A percentile compares a stretch with the other conserved stretches of the same genome.
phyloP scores from a whole-genome alignment of 345 rosid genomes.

The Gossypium thurberi region DNA sequence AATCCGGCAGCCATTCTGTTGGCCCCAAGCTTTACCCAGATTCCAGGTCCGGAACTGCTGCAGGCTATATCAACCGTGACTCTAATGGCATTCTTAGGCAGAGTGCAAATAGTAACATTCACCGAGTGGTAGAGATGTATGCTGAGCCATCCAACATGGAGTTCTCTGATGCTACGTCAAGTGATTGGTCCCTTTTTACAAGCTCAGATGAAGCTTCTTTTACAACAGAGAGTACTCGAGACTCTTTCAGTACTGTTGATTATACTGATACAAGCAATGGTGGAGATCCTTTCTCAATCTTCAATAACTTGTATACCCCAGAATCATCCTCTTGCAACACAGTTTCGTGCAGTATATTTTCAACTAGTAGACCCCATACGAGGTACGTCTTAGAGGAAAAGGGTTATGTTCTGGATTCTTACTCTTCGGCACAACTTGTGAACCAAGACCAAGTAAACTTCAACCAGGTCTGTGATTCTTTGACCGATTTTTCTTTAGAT shows the following conservation, averaged over 20 bases:
- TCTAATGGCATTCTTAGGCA: conserved; percentile 21
- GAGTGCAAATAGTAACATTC: conserved; percentile 17
- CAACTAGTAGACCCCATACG: conserved; percentile 41
- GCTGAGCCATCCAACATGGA: conserved; percentile 15
- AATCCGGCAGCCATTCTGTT: conserved; percentile 21
- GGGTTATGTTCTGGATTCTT: conserved; percentile 35
- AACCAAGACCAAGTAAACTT: conserved; percentile 18
- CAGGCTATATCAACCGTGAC: conserved; percentile 8
- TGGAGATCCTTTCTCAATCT: conserved; percentile 41
- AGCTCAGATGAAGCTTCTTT: conserved; percentile 89
- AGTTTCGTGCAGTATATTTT: conserved; percentile 50
- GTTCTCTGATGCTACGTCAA: conserved; percentile 62
- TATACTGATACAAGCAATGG: conserved; percentile 46
- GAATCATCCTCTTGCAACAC: conserved; percentile 39
- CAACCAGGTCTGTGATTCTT: conserved; percentile 22
- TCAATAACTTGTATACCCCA: conserved; percentile 35
- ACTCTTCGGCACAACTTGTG: conserved; percentile 22
- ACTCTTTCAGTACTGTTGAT: conserved; percentile 73
- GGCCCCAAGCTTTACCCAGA: conserved; percentile 22
- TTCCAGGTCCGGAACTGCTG: conserved; percentile 15
- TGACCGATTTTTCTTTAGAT: conserved; percentile 18
- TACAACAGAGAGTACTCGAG: conserved; percentile 84
- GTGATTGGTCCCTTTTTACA: conserved; percentile 82
- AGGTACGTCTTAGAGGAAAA: conserved; percentile 43
- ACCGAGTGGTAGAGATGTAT: conserved; percentile 25